phyloP scores from a whole-genome alignment of 2,329 filamentous ascomycete genomes.

The Cytospora schulzeri region DNA sequence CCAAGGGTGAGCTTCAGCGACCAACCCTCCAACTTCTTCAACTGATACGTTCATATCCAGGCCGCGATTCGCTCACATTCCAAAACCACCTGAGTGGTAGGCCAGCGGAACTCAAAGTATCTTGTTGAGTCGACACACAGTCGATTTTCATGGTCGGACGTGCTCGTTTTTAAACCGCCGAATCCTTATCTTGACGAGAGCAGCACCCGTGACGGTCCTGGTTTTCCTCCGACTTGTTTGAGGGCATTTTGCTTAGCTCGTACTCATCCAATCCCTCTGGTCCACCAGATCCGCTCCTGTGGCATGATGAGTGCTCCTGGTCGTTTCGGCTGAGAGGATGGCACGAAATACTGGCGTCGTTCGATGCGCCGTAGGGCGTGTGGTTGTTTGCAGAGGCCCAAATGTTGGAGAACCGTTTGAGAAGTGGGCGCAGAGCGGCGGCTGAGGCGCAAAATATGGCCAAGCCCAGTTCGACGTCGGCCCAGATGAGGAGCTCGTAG shows the following conservation, averaged over 20 bases:
- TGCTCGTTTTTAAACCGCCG: background rate
- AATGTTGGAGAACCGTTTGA: conserved; percentile 13
- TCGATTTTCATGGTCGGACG: background rate
- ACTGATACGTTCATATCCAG: background rate
- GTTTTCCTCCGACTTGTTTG: background rate
- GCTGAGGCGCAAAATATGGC: conserved; percentile 35
- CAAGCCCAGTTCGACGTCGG: conserved; percentile 32
- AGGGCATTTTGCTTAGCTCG: conserved; percentile 25
- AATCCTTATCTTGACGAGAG: background rate
- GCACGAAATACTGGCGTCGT: background rate
- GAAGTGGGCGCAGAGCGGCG: conserved; percentile 36
- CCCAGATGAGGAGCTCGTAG: conserved; percentile 38
- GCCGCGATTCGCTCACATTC: background rate
- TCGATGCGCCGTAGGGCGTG: background rate
- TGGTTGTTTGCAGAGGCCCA: background rate
- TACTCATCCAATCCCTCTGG: conserved; percentile 21
- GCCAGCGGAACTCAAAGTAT: too few species aligned
- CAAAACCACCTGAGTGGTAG: too few species aligned
- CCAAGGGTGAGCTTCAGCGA: background rate
- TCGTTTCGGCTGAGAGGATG: background rate
- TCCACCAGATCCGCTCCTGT: background rate
- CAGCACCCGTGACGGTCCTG: background rate
- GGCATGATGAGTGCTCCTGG: background rate
- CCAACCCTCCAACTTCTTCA: too few species aligned
- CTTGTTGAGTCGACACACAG: too few species aligned